These are phyloP conservation scores for Limonomyces culmigenus DNA, from an alignment of 1,284 basidiomycete genomes.

Conservation along the genomic window DNA sequence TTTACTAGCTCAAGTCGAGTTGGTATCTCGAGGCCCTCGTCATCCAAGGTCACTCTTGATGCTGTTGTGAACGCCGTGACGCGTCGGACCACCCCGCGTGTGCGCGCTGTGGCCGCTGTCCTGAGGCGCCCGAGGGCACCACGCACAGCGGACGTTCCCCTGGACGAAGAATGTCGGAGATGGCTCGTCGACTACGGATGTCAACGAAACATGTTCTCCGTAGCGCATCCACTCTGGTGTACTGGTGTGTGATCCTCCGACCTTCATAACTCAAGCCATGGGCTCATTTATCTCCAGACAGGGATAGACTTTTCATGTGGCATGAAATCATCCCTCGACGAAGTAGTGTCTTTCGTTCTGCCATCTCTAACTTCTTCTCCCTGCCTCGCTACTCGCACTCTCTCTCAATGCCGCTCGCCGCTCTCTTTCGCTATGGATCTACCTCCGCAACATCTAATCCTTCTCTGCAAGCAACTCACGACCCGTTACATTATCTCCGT, in stretches of 20 bases:
- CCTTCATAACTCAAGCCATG: too few relatives aligned
- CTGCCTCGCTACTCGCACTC: too few relatives aligned
- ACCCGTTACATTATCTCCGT: not conserved
- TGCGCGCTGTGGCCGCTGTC: not conserved
- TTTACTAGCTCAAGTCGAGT: slow-evolving; percentile 21
- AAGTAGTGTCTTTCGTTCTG: not conserved
- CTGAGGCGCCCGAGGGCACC: not conserved
- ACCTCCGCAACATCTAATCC: too few relatives aligned
- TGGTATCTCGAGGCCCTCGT: too few relatives aligned
- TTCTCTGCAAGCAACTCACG: too few relatives aligned
- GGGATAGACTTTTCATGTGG: too few relatives aligned
- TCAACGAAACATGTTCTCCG: not conserved
- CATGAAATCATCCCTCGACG: too few relatives aligned
- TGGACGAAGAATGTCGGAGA: not conserved
- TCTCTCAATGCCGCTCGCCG: too few relatives aligned
- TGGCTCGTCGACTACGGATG: not conserved
- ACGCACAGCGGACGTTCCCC: not conserved
- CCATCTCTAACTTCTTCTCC: not conserved
- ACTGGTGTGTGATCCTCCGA: not conserved
- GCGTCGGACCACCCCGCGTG: too few relatives aligned
- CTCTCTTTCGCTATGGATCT: not conserved
- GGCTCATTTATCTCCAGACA: too few relatives aligned
- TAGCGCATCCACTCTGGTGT: not conserved
- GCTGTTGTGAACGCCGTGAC: too few relatives aligned
- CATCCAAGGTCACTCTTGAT: too few relatives aligned